Percentiles rank a stretch among this genome's conserved stretches.
These are phyloP conservation scores for Cyclotella baltica DNA, from an alignment of 108 stramenopile genomes.

Conservation along the genomic window DNA sequence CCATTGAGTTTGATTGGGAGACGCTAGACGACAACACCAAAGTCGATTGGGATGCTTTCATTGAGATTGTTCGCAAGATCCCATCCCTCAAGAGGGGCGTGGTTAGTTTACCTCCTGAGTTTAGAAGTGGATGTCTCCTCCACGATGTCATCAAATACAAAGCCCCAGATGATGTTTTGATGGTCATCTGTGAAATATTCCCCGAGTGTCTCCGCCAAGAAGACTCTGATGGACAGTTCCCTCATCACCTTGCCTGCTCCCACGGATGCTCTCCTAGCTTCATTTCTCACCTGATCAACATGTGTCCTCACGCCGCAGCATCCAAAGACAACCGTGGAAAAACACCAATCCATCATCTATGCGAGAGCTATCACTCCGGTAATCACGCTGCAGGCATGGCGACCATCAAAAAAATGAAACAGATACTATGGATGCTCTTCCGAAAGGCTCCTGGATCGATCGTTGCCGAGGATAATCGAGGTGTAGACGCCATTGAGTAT, in stretches of 20 bases:
- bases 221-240: slow-evolving; percentile 10
- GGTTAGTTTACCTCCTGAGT: neutral
- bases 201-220: slow-evolving; percentile 11
- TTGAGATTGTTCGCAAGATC: neutral
- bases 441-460: slow-evolving; percentile 32
- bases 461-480: slow-evolving; percentile 20
- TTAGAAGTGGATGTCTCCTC: slow-evolving; percentile 8
- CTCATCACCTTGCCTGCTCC: slow-evolving; percentile 26
- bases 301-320: slow-evolving; percentile 18
- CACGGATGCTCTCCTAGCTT: slow-evolving; percentile 17
- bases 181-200: slow-evolving; percentile 18
- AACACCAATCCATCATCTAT: slow-evolving; percentile 32
- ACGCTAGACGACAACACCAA: slow-evolving; percentile 4
- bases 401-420: slow-evolving; percentile 11
- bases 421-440: slow-evolving; percentile 31
- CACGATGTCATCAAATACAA: slow-evolving; percentile 22
- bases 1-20: slow-evolving; percentile 15
- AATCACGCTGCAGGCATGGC: neutral
- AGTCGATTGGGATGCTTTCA: slow-evolving; percentile 11
- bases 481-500: slow-evolving; percentile 33
- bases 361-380: neutral
- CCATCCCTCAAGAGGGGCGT: neutral
- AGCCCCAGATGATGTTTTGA: slow-evolving; percentile 15
- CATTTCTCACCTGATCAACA: slow-evolving; percentile 26
- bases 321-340: slow-evolving; percentile 26